These are phyloP conservation scores for Aspergillus leporis DNA, from an alignment of 495 filamentous ascomycete genomes.

Conservation along the genomic window DNA sequence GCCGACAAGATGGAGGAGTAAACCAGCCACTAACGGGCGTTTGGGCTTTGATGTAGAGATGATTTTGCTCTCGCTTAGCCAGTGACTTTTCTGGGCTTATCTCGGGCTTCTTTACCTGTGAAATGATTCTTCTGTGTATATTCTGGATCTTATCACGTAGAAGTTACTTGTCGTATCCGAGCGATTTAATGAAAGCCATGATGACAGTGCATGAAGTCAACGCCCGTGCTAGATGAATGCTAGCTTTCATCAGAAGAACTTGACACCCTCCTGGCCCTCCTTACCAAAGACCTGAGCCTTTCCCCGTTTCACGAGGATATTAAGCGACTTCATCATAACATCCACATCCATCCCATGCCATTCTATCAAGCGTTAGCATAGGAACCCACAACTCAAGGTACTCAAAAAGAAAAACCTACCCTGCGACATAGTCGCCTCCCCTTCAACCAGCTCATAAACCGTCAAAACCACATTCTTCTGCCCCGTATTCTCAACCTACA, in stretches of 20 bases:
- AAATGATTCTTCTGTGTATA: constrained; percentile 3
- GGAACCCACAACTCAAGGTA: neutral
- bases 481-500: constrained; percentile 67
- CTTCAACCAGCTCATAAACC: constrained; percentile 71
- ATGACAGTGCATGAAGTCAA: constrained; percentile 2
- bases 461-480: constrained; percentile 75
- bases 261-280: constrained; percentile 85
- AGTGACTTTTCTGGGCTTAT: neutral
- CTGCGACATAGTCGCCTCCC: constrained; percentile 61
- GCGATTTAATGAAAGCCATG: constrained; percentile 1
- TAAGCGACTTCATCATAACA: constrained; percentile 73
- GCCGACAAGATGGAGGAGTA: constrained; percentile 29
- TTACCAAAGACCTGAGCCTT: constrained; percentile 90
- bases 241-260: constrained; percentile 73
- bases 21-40: constrained; percentile 5
- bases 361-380: constrained; percentile 50
- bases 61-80: neutral
- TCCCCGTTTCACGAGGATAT: constrained; percentile 79
- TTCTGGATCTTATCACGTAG: neutral
- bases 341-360: constrained; percentile 87
- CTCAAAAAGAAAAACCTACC: constrained; percentile 38
- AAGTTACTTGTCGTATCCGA: constrained; percentile 1
- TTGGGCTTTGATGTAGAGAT: constrained; percentile 15
- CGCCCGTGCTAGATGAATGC: constrained; percentile 1
- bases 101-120: neutral